phyloP scores from a whole-genome alignment of 2,329 filamentous ascomycete genomes.

The Claviceps digitariae region DNA sequence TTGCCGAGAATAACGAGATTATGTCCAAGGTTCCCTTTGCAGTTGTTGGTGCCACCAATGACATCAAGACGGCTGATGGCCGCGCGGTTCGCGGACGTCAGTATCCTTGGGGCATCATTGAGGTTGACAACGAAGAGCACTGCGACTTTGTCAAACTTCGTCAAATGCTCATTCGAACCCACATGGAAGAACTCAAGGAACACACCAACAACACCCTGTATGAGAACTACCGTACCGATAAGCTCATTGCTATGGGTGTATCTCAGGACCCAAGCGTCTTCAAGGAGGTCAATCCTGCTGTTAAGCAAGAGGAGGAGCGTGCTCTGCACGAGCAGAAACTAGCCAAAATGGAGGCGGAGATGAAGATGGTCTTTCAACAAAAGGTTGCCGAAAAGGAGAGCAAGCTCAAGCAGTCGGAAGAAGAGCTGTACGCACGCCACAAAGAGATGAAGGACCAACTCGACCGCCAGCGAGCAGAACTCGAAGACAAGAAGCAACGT shows the following conservation, averaged over 20 bases:
- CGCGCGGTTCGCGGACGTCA: conserved; percentile 91
- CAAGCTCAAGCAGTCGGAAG: conserved; percentile 98
- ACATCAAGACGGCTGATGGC: conserved; percentile 82
- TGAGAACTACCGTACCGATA: conserved; percentile 99
- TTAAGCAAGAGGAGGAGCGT: conserved; percentile 99
- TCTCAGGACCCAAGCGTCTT: conserved; percentile 97
- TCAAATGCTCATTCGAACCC: conserved; percentile 98
- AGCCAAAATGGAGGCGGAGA: conserved; percentile 99
- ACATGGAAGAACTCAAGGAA: conserved; percentile 99
- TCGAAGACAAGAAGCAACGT: conserved; percentile 96
- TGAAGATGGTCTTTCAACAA: conserved; percentile 99
- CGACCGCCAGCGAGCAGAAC: conserved; percentile 82
- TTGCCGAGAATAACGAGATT: conserved; percentile 99
- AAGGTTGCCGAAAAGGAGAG: conserved; percentile 99
- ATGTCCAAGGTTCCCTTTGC: conserved; percentile 99
- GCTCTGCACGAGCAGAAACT: conserved; percentile 98
- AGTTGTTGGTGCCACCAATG: conserved; percentile 90
- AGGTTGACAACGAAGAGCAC: conserved; percentile 99
- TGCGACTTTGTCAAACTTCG: conserved; percentile 99
- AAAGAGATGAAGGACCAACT: conserved; percentile 99
- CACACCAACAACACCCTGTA: conserved; percentile 98
- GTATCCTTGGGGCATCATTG: conserved; percentile 97
- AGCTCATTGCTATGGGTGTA: conserved; percentile 96
- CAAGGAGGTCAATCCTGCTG: conserved; percentile 99
- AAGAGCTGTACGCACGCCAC: conserved; percentile 95